Evolutionary conservation across 2,329 filamentous ascomycete species (phyloP), one percentile per base, ranked within the genome.

Genomic region (Westerdykella aurantiaca): DNA sequence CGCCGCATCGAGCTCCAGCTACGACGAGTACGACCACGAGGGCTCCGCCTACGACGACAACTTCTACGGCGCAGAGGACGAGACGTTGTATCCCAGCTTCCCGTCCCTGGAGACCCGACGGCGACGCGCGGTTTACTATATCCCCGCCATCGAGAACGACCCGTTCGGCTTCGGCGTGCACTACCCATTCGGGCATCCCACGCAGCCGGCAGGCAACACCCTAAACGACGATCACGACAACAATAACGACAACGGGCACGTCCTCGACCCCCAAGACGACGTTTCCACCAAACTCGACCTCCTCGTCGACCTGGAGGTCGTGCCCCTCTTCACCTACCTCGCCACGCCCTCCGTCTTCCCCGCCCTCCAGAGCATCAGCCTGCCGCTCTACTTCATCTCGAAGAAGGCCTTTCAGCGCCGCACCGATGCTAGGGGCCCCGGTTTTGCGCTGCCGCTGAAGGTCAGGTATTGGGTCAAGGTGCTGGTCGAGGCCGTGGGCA

Each of bases 1-100:
- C 11, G 55, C 18, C 45, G 47, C 14, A 53, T 59, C 43, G 55
- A 45, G 37, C 47, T n/a, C 49, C 0, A 56, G 65, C 42, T 58
- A 62, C 47, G 59, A 65, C 42, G 61, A 63, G 44, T 52, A 64
- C 38, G 63, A 67, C 48, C 56, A 65, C 43, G 63, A 63, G 33
- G 61, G 61, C 7, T 43, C 41, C 13, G 49, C 55, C 40, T 67
- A 67, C 51, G 59, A 67, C 43, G 61, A 66, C 47, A 66, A 66
- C 46, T 53, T 60, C 41, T 67, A 64, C 44, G 51, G 56, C 4
- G 53, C 63, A 3, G 46, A 48, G 12, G 55, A 63, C 29, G 31
- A 42, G 5, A 46, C 46, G 2, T 41, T 67, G 2, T 65, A 65
- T 39, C 62, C 62, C 3, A 47, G 51, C 1, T 60, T 60, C 45